phyloP scores from a whole-genome alignment of 306 rosid genomes.

The Astragalus glycyphyllos region DNA sequence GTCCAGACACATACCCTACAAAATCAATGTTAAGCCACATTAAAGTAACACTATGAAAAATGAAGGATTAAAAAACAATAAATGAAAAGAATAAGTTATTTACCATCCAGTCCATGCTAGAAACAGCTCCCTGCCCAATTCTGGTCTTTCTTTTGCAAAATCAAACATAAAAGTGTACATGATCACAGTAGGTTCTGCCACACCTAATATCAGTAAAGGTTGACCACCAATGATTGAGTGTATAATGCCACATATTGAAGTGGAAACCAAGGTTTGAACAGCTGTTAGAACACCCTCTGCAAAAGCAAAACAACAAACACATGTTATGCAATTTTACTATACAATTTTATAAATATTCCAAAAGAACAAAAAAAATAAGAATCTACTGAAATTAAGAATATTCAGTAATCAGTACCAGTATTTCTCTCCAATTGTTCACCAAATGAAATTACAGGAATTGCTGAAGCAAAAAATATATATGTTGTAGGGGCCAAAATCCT shows the following conservation, averaged over 20 bases:
- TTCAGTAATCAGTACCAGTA: slow-evolving; percentile 70
- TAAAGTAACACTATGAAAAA: slow-evolving; percentile 9
- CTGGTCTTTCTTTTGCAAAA: slow-evolving; percentile 83
- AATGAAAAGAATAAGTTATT: slow-evolving; percentile 14
- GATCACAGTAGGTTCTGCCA: slow-evolving; percentile 98
- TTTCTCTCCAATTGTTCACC: slow-evolving; percentile 79
- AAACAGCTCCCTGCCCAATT: slow-evolving; percentile 74
- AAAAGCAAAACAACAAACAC: slow-evolving; percentile 15
- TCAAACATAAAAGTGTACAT: slow-evolving; percentile 95
- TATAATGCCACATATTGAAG: slow-evolving; percentile 85
- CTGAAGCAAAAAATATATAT: slow-evolving; percentile 84
- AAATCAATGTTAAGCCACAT: slow-evolving; percentile 31
- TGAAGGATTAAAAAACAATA: neutral
- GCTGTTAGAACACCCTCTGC: slow-evolving; percentile 91
- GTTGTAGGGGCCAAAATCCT: slow-evolving; percentile 96
- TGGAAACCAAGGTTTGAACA: slow-evolving; percentile 90
- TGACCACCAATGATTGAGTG: slow-evolving; percentile 95
- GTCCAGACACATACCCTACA: slow-evolving; percentile 98
- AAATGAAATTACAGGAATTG: slow-evolving; percentile 85
- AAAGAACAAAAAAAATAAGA: neutral
- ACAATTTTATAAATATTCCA: neutral
- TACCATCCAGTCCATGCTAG: slow-evolving; percentile 96
- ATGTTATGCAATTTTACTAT: neutral
- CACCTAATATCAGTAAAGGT: slow-evolving; percentile 88
- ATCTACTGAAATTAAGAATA: slow-evolving; percentile 28